These are phyloP conservation scores for Pueraria montana DNA, from an alignment of 306 rosid species.

Conservation along the genomic window DNA sequence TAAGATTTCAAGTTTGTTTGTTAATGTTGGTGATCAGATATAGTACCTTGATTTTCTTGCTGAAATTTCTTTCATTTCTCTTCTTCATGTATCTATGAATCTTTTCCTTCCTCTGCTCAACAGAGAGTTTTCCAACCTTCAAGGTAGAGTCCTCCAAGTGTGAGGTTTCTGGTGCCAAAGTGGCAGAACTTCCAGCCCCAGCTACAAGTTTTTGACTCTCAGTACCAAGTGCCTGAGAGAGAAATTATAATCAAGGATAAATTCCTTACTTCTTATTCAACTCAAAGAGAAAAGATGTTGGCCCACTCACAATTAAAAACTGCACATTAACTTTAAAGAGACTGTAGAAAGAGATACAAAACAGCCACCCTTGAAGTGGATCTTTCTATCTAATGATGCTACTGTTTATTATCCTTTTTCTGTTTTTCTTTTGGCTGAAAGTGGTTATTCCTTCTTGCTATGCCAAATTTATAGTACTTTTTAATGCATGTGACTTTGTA, in stretches of 20 bases:
- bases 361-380: constrained; percentile 39
- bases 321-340: constrained; percentile 25
- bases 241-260: constrained; percentile 3
- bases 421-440: constrained; percentile 33
- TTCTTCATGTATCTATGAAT: constrained; percentile 97
- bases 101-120: constrained; percentile 94
- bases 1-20: constrained; percentile 20
- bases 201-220: constrained; percentile 75
- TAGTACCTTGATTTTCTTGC: constrained; percentile 96
- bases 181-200: constrained; percentile 70
- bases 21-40: not conserved
- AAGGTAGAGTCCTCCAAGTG: constrained; percentile 80
- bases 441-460: constrained; percentile 46
- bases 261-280: constrained; percentile 33
- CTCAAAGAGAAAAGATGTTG: constrained; percentile 18
- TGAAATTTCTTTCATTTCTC: constrained; percentile 93
- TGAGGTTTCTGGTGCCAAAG: constrained; percentile 79
- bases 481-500: constrained; percentile 50
- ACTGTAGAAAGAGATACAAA: constrained; percentile 40
- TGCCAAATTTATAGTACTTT: constrained; percentile 41
- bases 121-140: constrained; percentile 92
- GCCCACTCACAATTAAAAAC: constrained; percentile 27
- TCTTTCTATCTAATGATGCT: constrained; percentile 41
- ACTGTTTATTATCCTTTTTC: not conserved
- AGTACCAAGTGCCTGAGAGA: constrained; percentile 64